Base-by-base conservation (phyloP, 441 rosid genomes). In the Erysimum cheiri region DNA sequence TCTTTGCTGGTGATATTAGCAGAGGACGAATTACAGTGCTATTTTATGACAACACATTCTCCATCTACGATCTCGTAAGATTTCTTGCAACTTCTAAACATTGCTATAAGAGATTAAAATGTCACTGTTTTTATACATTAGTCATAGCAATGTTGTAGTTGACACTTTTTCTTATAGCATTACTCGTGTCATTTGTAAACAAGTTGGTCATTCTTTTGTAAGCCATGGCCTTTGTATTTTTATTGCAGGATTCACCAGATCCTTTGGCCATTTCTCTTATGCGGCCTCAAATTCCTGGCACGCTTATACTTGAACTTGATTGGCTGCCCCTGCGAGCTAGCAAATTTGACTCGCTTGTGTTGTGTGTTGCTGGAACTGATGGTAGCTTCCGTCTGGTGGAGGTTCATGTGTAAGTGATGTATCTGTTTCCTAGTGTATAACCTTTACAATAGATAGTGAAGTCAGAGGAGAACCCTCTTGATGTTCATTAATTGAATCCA, bases 311-410 rank as follows among this genome's bases (percentile, higher is more conserved):
- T 86, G 96, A 93, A 79, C 87, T 93, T 55, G 96, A 93, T 79
- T 93, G 98, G 97, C 75, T 90, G 80, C 88, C 96, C 49, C 40
- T 86, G 73, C 84, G 97, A 67, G 76, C 80, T 48, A 84, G 86
- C 66, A 87, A 74, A 82, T 80, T 73, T 73, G 96, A 93, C 59
- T 93, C 93, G 0, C 84, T 86, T 72, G 85, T 88, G 44, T 64
- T 93, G 56, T 93, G 97, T 78, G 76, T 93, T 17, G 97, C 87
- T 79, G 98, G 94, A 72, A 94, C 96, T 74, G 98, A 93, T 78
- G 80, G 98, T 71, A 93, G 92, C 81, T 90, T 90, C 72, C 97
- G 98, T 63, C 85, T 93, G 29, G 82, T 90, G 55, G 94, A 91
- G 78, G 84, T 91, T 79, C 85, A 81, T 72, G 61, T 76, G 98